Evolutionary conservation across 495 filamentous ascomycete species (phyloP), one percentile per base, ranked within the genome.

Genomic region (Tuber calosporum): DNA sequence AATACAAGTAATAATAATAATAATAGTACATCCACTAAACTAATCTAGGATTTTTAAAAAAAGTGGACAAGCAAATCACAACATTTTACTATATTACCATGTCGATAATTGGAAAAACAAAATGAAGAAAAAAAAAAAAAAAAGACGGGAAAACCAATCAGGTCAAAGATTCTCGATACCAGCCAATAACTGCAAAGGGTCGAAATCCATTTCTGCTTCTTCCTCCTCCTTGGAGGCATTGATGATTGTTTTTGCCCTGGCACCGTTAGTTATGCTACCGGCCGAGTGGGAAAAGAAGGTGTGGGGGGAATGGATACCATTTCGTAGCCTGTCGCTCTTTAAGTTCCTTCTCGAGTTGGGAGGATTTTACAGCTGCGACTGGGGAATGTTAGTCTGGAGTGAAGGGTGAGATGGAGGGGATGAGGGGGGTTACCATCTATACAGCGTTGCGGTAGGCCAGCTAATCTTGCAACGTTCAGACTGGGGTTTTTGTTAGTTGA

Each of bases 401-500:
- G 1, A 17, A 30, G 0, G 11, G 19, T 40, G 22, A 22, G 45
- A 11, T 53, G 45, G 11, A n/a, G 1, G 26, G 26, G 8, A 11
- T 39, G 48, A 4, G 8, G 48, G 48, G 48, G 2, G 9, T 4
- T 15, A 30, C 53, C 85, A 34, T 94, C 90, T 34, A 98, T 80
- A 42, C 97, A 89, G 22, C 86, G 82, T 20, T 86, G 83, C 6
- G 96, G 93, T 40, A 99, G 86, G 69, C 92, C 90, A 41, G 96
- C 96, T 69, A 99, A 81, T 40, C 92, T 85, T 8, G 95, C 95
- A 37, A 98, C 95, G 82, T 98, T 98, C 22, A 99, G 83, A 17
- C 53, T 62, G n/a, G 53, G n/a, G n/a, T 62, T 62, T 62, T 62
- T 30, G 53, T 26, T 30, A 62, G 53, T 7, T 19, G 26, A 53